phyloP scores from a whole-genome alignment of 768 basidiomycete genomes.

The Daedalea quercina region DNA sequence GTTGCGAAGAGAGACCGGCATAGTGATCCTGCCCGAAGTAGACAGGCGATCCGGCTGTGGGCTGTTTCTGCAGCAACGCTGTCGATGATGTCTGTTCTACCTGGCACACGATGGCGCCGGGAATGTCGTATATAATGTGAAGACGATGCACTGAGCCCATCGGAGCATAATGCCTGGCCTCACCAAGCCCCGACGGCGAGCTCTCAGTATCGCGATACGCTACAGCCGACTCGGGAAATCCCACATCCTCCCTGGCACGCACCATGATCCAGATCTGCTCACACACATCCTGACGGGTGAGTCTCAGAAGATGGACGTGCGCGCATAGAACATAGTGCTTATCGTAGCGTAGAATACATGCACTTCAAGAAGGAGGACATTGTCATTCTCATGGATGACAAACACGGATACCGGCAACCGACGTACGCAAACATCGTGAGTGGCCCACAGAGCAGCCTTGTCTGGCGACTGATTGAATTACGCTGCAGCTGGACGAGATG shows the following conservation, averaged over 20 bases:
- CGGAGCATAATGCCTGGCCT: background rate
- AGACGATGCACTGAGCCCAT: no score
- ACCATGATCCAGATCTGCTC: slow-evolving; percentile 31
- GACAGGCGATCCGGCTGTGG: no score
- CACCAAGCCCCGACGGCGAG: background rate
- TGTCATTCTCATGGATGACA: slow-evolving; percentile 35
- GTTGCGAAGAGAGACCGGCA: no score
- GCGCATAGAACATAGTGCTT: background rate
- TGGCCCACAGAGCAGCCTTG: background rate
- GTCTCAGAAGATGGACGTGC: background rate
- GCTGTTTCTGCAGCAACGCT: no score
- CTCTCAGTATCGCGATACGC: slow-evolving; percentile 7
- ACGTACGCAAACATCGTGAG: slow-evolving; percentile 41
- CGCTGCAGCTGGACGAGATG: slow-evolving; percentile 24
- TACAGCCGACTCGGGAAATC: slow-evolving; percentile 1
- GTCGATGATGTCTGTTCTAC: no score
- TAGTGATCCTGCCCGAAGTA: no score
- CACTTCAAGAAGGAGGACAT: slow-evolving; percentile 34
- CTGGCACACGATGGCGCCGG: no score
- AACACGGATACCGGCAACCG: slow-evolving; percentile 27
- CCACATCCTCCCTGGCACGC: slow-evolving; percentile 27
- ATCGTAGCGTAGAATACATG: slow-evolving; percentile 25
- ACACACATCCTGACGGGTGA: slow-evolving; percentile 30
- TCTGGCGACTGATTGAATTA: background rate
- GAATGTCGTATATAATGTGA: no score